Conservation (phyloP, 2,329 filamentous ascomycete species). For the Parasarocladium wereldwijsianum region DNA sequence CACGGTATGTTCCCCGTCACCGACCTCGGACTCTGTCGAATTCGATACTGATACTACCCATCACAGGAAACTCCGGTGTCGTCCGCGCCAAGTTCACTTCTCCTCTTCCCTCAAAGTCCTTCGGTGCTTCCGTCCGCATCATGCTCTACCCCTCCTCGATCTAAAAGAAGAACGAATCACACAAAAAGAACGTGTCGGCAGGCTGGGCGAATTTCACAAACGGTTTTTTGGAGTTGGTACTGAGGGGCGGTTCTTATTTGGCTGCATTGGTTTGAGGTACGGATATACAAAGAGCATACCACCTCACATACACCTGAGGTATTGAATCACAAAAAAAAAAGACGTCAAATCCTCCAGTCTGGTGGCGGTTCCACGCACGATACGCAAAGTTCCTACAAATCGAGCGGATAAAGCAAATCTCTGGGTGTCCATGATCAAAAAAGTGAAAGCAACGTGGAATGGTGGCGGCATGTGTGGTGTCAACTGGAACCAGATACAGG, state of each 20-base stretch:
- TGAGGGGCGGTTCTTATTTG: conserved; percentile 48
- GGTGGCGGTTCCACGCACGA: too few relatives aligned
- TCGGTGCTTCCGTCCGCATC: conserved; percentile 89
- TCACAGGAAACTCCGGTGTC: conserved; percentile 83
- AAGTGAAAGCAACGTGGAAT: too few relatives aligned
- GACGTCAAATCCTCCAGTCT: conserved; percentile 25
- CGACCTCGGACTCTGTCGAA: background rate
- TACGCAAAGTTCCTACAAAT: too few relatives aligned
- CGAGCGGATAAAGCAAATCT: too few relatives aligned
- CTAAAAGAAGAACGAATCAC: conserved; percentile 46
- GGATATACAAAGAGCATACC: conserved; percentile 34
- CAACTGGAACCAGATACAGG: too few relatives aligned
- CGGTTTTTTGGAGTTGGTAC: conserved; percentile 41
- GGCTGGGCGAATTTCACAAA: background rate
- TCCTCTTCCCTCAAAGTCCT: conserved; percentile 92
- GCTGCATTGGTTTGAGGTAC: conserved; percentile 44
- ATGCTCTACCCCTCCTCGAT: conserved; percentile 98
- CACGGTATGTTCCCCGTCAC: conserved; percentile 65
- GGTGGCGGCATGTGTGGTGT: too few relatives aligned
- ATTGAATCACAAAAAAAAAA: conserved; percentile 36
- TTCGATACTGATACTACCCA: conserved; percentile 5
- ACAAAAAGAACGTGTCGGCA: background rate
- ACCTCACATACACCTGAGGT: conserved; percentile 36
- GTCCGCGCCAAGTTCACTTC: conserved; percentile 94
- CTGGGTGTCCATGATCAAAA: too few relatives aligned